These are phyloP conservation scores for Penicillium sp. DNA, from an alignment of 2,329 filamentous ascomycete genomes.

Conservation along the genomic window DNA sequence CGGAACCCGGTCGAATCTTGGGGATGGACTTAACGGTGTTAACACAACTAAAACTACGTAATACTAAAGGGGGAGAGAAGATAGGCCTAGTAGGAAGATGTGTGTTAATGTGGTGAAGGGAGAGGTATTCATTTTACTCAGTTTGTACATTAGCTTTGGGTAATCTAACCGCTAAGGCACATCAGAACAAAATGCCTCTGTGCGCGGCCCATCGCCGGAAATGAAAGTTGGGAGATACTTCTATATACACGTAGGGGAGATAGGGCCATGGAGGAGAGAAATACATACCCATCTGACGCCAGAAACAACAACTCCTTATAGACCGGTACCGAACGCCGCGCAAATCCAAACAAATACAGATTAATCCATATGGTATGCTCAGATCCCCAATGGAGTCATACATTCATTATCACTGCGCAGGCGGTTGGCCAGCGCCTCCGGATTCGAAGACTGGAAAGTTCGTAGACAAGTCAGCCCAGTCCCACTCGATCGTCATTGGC, in stretches of 20 bases:
- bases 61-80: not conserved
- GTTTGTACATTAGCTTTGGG: not conserved
- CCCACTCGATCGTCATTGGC: constrained; percentile 95
- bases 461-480: constrained; percentile 57
- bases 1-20: constrained; percentile 15
- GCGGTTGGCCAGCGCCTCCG: constrained; percentile 21
- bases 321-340: constrained; percentile 7
- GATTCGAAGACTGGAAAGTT: constrained; percentile 37
- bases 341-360: constrained; percentile 1
- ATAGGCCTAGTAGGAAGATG: not conserved
- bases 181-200: not conserved
- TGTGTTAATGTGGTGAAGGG: too few relatives aligned
- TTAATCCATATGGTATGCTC: constrained; percentile 5
- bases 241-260: constrained; percentile 19
- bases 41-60: constrained; percentile 1
- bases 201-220: not conserved
- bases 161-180: not conserved
- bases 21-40: constrained; percentile 10
- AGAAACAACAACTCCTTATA: constrained; percentile 1
- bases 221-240: constrained; percentile 1
- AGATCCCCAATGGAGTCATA: constrained; percentile 9
- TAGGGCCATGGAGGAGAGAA: constrained; percentile 1
- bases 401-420: constrained; percentile 26
- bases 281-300: constrained; percentile 2
- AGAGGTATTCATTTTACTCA: not conserved